phyloP scores from a whole-genome alignment of 208 protist genomes.

The Naegleria fowleri region DNA sequence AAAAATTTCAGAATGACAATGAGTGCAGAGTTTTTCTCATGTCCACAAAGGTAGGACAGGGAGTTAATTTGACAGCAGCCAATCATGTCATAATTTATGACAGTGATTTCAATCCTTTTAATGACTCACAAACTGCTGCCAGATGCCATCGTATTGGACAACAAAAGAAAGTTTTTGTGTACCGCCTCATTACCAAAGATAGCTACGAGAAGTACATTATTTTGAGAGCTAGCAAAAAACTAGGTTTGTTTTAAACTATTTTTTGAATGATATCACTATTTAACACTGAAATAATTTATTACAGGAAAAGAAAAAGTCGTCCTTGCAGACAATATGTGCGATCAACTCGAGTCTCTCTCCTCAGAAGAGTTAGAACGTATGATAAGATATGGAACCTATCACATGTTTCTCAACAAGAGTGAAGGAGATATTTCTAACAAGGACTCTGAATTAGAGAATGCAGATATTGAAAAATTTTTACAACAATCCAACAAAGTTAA shows the following conservation, averaged over 20 bases:
- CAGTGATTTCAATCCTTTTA: conserved; percentile 86
- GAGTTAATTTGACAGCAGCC: conserved; percentile 96
- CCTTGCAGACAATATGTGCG: neutral
- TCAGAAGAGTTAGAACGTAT: neutral
- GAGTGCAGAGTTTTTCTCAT: conserved; percentile 94
- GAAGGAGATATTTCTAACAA: neutral
- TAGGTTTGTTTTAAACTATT: conserved; percentile 80
- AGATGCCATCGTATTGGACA: conserved; percentile 63
- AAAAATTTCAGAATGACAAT: conserved; percentile 81
- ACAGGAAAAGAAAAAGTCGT: neutral
- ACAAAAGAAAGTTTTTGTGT: conserved; percentile 58
- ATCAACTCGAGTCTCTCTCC: neutral
- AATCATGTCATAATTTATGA: conserved; percentile 98
- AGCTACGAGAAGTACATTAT: conserved; percentile 62
- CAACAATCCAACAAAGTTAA: neutral
- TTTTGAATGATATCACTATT: conserved; percentile 53
- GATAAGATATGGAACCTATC: conserved; percentile 13
- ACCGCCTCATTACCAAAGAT: conserved; percentile 60
- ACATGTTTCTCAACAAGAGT: neutral
- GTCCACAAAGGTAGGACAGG: conserved; percentile 84
- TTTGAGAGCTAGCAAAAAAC: conserved; percentile 67
- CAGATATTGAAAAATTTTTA: neutral
- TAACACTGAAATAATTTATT: conserved; percentile 85
- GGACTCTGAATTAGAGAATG: neutral
- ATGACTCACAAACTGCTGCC: conserved; percentile 64